Evolutionary conservation across 352 stramenopile species (phyloP), one percentile per base, ranked within the genome.

Genomic region (Peronospora tabacina): DNA sequence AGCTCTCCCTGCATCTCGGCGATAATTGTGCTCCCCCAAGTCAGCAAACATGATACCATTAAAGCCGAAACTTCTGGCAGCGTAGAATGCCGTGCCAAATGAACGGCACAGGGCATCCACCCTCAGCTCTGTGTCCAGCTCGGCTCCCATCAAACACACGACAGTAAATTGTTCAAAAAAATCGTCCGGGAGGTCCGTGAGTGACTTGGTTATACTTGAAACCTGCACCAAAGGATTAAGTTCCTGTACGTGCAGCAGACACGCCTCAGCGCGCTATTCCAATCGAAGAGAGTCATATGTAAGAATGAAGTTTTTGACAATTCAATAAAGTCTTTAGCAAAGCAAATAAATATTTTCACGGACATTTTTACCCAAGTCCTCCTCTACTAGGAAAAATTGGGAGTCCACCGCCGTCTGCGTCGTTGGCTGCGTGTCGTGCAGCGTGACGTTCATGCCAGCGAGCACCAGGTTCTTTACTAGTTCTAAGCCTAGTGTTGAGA

Each of bases 391-490:
- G 45, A 97, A 94, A 45, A 97, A 96, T 54, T 97, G 91, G 30
- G 82, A 61, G 16, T 53, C 68, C 1, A 86, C 69, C 44, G 69
- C 46, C n/a, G 52, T 42, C 34, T 66, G 19, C 36, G 75, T 76
- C 53, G 90, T 58, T 43, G 46, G 28, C 48, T 51, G 61, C 34
- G 63, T 60, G 70, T 98, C 94, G 50, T 96, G 95, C 30, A 99
- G 47, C 3, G 91, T 96, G 4, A 97, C 89, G 52, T 72, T 79
- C 52, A 99, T 90, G 17, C 96, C 95, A 7, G 95, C 95, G 50
- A 99, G 75, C 45, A 98, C 85, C 10, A 98, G 71, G 76, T 99
- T 99, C 71, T 99, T 99, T 19, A 95, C 83, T 22, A 98, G 81
- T 81, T 98, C 92, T 41, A 79, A 85, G 22, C 87, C 83, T 22